Evolutionary conservation across 495 filamentous ascomycete species (phyloP), one percentile per base, ranked within the genome.

Genomic region (Xanthoparmelia taractica): DNA sequence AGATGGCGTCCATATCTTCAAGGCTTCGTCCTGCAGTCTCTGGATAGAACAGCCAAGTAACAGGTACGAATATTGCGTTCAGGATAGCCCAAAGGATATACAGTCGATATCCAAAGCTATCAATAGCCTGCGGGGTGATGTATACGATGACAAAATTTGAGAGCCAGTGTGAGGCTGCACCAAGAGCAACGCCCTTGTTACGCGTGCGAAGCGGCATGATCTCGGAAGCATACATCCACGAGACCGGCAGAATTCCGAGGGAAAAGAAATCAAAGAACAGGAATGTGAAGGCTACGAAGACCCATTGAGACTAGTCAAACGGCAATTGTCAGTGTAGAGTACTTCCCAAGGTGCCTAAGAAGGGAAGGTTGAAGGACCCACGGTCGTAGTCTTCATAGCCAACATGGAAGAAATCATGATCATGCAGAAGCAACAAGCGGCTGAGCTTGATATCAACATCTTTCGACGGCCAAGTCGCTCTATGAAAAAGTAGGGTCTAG

Each of bases 191-290:
- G 36, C 73, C 87, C 76, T 87, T 88, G 43, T 85, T 83, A 73
- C 89, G 82, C 43, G 87, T 83, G 63, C 87, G 82, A 37, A 89
- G 78, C 20, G 91, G 85, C 76, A 85, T 88, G 66, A 93, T 79
- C 72, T 92, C 85, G 27, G 89, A 79, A 31, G 87, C 86, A 72
- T 92, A 91, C 59, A 89, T 83, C 88, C 88, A 91, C 61, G 84
- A 85, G 10, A 78, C 79, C 1, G 82, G 84, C 11, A 68, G 40
- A 37, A 68, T 68, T 3, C 60, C 82, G 82, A 82, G 80, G 68
- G 83, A 82, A 75, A 85, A 86, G 47, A 74, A 71, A 70, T 83
- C 84, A 74, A 84, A 86, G 33, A 86, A 72, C 72, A 84, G 83
- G 57, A 86, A 77, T 67, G 83, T 84, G 29, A 79, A 75, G 1